phyloP scores from a whole-genome alignment of 805 yeast genomes.

The Starmerella powellii region DNA sequence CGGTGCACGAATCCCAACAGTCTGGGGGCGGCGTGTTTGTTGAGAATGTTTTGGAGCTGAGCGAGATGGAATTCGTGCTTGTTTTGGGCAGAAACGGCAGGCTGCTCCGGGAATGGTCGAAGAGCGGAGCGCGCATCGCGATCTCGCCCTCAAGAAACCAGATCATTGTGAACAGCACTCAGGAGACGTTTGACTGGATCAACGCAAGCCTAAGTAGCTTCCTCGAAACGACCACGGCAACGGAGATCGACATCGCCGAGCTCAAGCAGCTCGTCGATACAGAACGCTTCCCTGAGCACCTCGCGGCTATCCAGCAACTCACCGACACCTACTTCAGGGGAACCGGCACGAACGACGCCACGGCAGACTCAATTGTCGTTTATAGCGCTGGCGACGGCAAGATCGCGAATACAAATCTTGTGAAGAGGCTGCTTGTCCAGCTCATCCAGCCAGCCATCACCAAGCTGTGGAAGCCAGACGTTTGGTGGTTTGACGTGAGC shows the following conservation, averaged over 20 bases:
- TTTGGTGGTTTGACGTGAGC: constrained; percentile 16
- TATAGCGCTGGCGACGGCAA: constrained; percentile 14
- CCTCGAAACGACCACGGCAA: constrained; percentile 26
- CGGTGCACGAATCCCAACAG: constrained; percentile 18
- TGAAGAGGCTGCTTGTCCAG: constrained; percentile 19
- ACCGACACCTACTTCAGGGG: constrained; percentile 24
- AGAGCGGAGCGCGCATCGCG: constrained; percentile 34
- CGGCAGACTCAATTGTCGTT: constrained; percentile 12
- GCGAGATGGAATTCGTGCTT: constrained; percentile 34
- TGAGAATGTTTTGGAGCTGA: constrained; percentile 29
- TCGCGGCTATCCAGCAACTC: constrained; percentile 24
- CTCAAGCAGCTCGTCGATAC: constrained; percentile 12
- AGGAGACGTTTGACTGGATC: constrained; percentile 35
- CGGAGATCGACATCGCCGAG: constrained; percentile 29
- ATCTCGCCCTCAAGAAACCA: constrained; percentile 29
- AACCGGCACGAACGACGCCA: constrained; percentile 1
- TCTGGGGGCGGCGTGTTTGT: constrained; percentile 28
- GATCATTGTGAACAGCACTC: constrained; percentile 34
- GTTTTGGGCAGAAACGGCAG: constrained; percentile 33
- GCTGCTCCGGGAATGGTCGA: constrained; percentile 33
- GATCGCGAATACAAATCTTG: constrained; percentile 15
- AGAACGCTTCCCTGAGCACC: constrained; percentile 9
- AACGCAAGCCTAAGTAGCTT: constrained; percentile 25
- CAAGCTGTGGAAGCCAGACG: constrained; percentile 10
- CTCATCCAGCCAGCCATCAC: constrained; percentile 5